A percentile compares a stretch with the other conserved stretches of the same genome.
Evolutionary conservation across 208 protist genomes (phyloP).

Genomic region (Borovskyia barvae): DNA sequence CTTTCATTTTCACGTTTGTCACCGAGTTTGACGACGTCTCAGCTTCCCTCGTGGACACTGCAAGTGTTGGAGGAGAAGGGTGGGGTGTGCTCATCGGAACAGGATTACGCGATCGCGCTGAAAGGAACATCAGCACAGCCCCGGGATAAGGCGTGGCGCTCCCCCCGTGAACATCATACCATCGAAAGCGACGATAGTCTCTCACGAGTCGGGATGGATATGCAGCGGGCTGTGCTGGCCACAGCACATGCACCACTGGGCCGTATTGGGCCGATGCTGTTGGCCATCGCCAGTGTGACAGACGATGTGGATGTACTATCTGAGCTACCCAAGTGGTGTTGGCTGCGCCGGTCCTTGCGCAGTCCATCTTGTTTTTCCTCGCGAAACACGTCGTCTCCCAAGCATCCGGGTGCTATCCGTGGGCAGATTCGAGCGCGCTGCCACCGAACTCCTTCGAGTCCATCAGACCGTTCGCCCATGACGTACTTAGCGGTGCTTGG

Average conservation of each 20-base stretch:
- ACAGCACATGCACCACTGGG: constrained; percentile 10
- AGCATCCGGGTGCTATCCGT: no score
- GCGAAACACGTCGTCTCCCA: no score
- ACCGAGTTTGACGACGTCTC: neutral
- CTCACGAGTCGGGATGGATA: no score
- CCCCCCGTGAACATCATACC: no score
- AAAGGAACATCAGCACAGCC: no score
- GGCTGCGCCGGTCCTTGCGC: constrained; percentile 5
- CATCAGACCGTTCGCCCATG: no score
- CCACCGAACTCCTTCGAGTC: no score
- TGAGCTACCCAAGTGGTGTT: constrained; percentile 16
- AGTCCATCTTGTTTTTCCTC: no score
- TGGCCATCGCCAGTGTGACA: constrained; percentile 19
- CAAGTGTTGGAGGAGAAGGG: neutral
- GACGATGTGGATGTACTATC: constrained; percentile 1
- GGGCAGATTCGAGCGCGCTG: no score
- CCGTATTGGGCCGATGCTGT: constrained; percentile 18
- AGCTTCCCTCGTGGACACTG: constrained; percentile 27
- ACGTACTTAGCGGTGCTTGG: constrained; percentile 20
- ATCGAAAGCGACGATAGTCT: no score
- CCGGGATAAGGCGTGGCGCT: no score
- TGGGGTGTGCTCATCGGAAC: constrained; percentile 2
- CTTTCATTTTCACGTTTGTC: neutral
- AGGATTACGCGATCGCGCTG: neutral
- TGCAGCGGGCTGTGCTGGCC: no score